A percentile compares a stretch with the other conserved stretches of the same genome.
These are phyloP conservation scores for Kurtzmaniella quercitrusa DNA, from an alignment of 1,139 yeast genomes.

Conservation along the genomic window DNA sequence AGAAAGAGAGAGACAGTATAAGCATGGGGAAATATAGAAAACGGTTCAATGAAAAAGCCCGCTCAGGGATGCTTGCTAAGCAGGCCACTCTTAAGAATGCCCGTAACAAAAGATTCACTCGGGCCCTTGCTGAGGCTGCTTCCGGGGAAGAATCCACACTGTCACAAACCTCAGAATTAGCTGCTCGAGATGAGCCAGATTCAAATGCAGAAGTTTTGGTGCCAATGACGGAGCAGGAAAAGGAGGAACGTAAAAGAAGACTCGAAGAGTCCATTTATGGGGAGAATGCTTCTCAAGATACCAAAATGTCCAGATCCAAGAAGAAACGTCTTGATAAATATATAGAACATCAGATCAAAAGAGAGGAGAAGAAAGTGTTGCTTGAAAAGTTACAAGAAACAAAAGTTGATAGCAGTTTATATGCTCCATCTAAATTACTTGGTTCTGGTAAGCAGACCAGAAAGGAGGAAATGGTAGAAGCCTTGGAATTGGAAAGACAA, in stretches of 20 bases:
- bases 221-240: constrained; percentile 53
- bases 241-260: constrained; percentile 59
- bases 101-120: constrained; percentile 62
- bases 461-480: constrained; percentile 69
- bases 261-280: constrained; percentile 53
- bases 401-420: constrained; percentile 63
- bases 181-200: constrained; percentile 23
- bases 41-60: constrained; percentile 81
- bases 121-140: constrained; percentile 39
- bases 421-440: constrained; percentile 69
- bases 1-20: not conserved
- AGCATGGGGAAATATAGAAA: constrained; percentile 77
- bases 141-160: constrained; percentile 12
- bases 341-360: constrained; percentile 80
- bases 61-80: constrained; percentile 80
- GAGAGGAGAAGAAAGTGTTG: constrained; percentile 82
- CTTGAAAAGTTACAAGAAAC: constrained; percentile 70
- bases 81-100: constrained; percentile 65
- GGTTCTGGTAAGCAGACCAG: constrained; percentile 77
- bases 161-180: constrained; percentile 4
- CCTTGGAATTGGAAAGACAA: constrained; percentile 65
- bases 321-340: constrained; percentile 74
- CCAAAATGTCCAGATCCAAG: constrained; percentile 69
- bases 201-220: constrained; percentile 59
- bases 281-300: constrained; percentile 49